A percentile compares a stretch with the other conserved stretches of the same genome.
Conservation (phyloP, 371 early-diverging fungal genomes). For the Phascolomyces articulosus region DNA sequence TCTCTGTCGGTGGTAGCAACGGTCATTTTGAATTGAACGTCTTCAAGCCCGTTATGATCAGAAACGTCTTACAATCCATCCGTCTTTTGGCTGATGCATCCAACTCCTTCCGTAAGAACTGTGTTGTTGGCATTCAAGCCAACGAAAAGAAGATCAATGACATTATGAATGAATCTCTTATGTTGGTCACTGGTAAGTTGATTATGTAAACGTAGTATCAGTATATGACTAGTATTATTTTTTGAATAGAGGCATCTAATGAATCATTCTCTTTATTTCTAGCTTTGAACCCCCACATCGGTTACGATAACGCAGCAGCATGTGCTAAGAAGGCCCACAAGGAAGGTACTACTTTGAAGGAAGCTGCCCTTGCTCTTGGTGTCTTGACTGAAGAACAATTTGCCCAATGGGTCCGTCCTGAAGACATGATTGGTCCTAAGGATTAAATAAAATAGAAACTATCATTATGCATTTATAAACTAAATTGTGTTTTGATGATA, state of each 20-base stretch:
- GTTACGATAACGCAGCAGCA: constrained; percentile 80
- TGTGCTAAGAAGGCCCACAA: constrained; percentile 96
- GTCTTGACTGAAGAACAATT: constrained; percentile 86
- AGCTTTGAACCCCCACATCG: constrained; percentile 61
- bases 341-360: constrained; percentile 78
- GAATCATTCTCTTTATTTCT: constrained; percentile 18
- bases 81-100: constrained; percentile 85
- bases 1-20: constrained; percentile 88
- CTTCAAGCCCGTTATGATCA: constrained; percentile 96
- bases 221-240: no score
- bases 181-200: constrained; percentile 31
- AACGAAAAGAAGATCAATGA: constrained; percentile 84
- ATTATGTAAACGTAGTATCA: no score
- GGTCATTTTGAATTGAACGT: constrained; percentile 99
- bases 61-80: constrained; percentile 90
- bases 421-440: constrained; percentile 82
- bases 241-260: no score
- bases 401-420: constrained; percentile 90
- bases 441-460: constrained; percentile 13
- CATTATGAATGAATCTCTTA: constrained; percentile 61
- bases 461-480: no score
- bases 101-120: constrained; percentile 88
- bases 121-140: constrained; percentile 90
- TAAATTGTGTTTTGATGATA: no score
- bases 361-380: constrained; percentile 83